phyloP scores from a whole-genome alignment of 2,329 filamentous ascomycete species.

The Colletotrichum kahawae region DNA sequence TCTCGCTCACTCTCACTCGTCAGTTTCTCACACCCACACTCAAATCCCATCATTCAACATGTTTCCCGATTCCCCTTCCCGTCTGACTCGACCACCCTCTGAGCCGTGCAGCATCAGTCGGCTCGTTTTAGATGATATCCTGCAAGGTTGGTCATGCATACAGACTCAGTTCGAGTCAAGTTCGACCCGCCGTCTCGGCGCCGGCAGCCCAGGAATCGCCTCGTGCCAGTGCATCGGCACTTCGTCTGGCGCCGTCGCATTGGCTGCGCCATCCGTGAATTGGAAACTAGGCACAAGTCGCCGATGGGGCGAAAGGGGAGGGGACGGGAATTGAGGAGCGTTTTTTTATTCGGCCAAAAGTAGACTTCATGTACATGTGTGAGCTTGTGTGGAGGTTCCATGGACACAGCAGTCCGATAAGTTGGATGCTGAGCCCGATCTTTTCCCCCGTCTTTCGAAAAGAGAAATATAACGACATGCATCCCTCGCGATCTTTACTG shows the following conservation, averaged over 20 bases:
- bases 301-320: not conserved
- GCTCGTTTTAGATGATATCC: not conserved
- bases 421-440: not conserved
- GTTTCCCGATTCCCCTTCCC: not conserved
- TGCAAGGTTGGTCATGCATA: constrained; percentile 9
- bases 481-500: not conserved
- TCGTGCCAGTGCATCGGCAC: not conserved
- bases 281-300: not conserved
- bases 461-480: constrained; percentile 7
- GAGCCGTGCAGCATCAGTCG: not conserved
- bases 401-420: not conserved
- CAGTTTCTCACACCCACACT: not conserved
- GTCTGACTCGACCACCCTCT: constrained; percentile 5
- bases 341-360: not conserved
- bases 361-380: not conserved
- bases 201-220: not conserved
- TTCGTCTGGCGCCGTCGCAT: not conserved
- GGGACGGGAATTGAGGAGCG: not conserved
- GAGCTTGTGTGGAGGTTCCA: not conserved
- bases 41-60: not conserved
- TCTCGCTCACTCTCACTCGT: not conserved
- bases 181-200: not conserved
- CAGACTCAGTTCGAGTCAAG: not conserved
- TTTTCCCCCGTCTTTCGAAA: not conserved
- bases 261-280: not conserved